Conservation (phyloP, 129 eudicot genomes). For the Artemisia argyi region DNA sequence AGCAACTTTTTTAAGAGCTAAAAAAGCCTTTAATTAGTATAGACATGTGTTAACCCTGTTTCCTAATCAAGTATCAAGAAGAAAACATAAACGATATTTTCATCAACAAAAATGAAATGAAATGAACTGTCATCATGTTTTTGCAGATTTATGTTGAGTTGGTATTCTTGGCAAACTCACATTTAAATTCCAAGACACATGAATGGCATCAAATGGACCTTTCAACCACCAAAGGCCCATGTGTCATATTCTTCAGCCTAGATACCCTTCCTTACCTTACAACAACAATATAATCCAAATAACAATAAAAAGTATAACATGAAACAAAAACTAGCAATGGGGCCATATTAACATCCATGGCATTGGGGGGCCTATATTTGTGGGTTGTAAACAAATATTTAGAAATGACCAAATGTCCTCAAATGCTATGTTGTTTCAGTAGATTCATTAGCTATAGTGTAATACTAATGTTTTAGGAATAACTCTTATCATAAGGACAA, state of each 20-base stretch:
- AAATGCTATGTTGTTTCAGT: no score
- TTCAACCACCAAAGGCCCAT: conserved; percentile 31
- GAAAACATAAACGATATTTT: conserved; percentile 18
- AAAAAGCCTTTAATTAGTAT: no score
- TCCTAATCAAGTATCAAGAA: no score
- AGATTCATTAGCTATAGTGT: no score
- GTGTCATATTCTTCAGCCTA: conserved; percentile 23
- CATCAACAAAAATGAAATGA: conserved; percentile 28
- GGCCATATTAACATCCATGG: background rate
- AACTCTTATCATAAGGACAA: background rate
- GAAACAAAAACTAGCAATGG: background rate
- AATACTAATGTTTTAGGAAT: no score
- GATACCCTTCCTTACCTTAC: background rate
- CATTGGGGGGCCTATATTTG: background rate
- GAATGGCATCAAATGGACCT: conserved; percentile 32
- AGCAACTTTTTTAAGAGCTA: background rate
- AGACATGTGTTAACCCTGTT: no score
- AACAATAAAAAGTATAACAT: background rate
- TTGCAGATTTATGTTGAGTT: background rate
- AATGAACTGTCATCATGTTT: conserved; percentile 24
- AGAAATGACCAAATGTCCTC: no score
- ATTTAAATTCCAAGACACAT: conserved; percentile 24
- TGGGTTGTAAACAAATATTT: no score
- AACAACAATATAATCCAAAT: conserved; percentile 24
- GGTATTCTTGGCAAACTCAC: conserved; percentile 19